Evolutionary conservation across 768 basidiomycete genomes (phyloP).

Genomic region (Kwoniella heveanensis): DNA sequence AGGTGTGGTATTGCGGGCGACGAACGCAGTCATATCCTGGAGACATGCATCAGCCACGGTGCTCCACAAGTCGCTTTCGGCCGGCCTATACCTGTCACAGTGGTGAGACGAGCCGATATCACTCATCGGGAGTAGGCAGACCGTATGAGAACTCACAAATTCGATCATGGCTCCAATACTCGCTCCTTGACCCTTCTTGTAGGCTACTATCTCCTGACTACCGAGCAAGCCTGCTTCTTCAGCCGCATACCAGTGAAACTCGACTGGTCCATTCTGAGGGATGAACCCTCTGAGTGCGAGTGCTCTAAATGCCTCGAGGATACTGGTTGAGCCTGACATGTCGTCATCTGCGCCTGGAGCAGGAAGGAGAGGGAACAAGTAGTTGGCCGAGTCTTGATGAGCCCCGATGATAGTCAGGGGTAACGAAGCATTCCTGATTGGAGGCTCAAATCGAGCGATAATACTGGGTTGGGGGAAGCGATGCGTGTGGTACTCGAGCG

Average conservation of each 20-base stretch:
- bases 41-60: not conserved
- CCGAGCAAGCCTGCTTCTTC: slow-evolving; percentile 61
- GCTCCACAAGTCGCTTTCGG: too few species aligned
- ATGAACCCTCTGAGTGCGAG: slow-evolving; percentile 45
- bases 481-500: slow-evolving; percentile 36
- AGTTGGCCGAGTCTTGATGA: slow-evolving; percentile 56
- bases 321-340: slow-evolving; percentile 50
- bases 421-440: slow-evolving; percentile 23
- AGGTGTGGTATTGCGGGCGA: slow-evolving; percentile 24
- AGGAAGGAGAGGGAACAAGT: slow-evolving; percentile 55
- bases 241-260: slow-evolving; percentile 56
- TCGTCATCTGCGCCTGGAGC: slow-evolving; percentile 58
- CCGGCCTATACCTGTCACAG: too few species aligned
- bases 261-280: slow-evolving; percentile 50
- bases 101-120: too few species aligned
- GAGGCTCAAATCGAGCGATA: slow-evolving; percentile 52
- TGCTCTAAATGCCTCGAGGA: slow-evolving; percentile 52
- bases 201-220: slow-evolving; percentile 78
- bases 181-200: slow-evolving; percentile 65
- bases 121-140: too few species aligned
- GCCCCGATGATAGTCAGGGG: slow-evolving; percentile 52
- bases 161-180: slow-evolving; percentile 81
- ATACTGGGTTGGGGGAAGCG: slow-evolving; percentile 53
- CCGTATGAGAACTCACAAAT: slow-evolving; percentile 59
- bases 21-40: slow-evolving; percentile 41